Evolutionary conservation across 2,329 filamentous ascomycete species (phyloP).

Genomic region (Scortechinia acanthostroma): DNA sequence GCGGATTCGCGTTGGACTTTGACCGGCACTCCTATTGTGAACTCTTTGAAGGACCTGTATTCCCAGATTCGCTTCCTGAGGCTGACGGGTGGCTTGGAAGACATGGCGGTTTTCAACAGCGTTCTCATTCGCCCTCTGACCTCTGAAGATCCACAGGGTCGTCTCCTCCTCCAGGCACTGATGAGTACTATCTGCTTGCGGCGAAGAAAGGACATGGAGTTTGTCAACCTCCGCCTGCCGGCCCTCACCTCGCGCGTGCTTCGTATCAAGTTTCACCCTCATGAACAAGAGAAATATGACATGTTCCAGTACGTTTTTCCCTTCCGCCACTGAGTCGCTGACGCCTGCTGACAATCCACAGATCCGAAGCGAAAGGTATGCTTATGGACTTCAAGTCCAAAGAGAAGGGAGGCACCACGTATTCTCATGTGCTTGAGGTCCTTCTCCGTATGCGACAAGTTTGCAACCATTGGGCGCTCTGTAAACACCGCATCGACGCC

Average conservation of each 20-base stretch:
- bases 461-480: constrained; percentile 84
- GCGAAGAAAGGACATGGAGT: constrained; percentile 80
- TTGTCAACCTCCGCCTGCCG: constrained; percentile 75
- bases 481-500: constrained; percentile 67
- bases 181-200: constrained; percentile 77
- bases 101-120: constrained; percentile 66
- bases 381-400: constrained; percentile 45
- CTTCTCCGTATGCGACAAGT: constrained; percentile 77
- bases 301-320: constrained; percentile 47
- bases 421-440: constrained; percentile 73
- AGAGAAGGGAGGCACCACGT: constrained; percentile 41
- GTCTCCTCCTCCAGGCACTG: constrained; percentile 63
- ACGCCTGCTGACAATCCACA: constrained; percentile 20
- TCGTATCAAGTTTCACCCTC: constrained; percentile 63
- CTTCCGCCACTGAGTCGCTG: neutral
- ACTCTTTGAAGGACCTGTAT: constrained; percentile 74
- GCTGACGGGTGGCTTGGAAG: constrained; percentile 69
- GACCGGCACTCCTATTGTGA: constrained; percentile 77
- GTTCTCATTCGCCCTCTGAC: constrained; percentile 65
- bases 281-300: constrained; percentile 74
- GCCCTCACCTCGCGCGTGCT: constrained; percentile 73
- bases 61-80: constrained; percentile 72
- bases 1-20: constrained; percentile 73
- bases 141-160: constrained; percentile 44
- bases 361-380: constrained; percentile 67